phyloP scores from a whole-genome alignment of 2,329 filamentous ascomycete genomes.

The Scedosporium dehoogii region DNA sequence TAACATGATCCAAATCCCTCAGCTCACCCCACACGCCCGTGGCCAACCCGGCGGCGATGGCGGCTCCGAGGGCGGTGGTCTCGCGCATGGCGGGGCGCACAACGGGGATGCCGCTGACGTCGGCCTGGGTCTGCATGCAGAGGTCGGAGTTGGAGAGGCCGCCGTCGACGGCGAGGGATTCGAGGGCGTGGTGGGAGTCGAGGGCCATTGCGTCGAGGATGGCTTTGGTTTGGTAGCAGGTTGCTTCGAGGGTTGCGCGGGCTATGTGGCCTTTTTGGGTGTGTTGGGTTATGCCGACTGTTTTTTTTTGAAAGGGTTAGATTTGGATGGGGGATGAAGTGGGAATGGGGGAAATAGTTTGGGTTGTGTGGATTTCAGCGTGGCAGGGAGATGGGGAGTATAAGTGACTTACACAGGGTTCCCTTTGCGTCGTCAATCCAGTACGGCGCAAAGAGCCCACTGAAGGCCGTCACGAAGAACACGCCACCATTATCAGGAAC shows the following conservation, averaged over 20 bases:
- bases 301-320: neutral
- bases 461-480: conserved; percentile 83
- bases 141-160: conserved; percentile 83
- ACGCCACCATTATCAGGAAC: conserved; percentile 70
- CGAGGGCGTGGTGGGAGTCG: conserved; percentile 67
- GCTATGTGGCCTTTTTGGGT: conserved; percentile 81
- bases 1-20: conserved; percentile 63
- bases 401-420: conserved; percentile 56
- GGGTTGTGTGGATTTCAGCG: too few relatives aligned
- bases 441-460: conserved; percentile 83
- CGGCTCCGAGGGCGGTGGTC: conserved; percentile 79
- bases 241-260: conserved; percentile 80
- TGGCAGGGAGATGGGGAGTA: neutral
- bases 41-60: conserved; percentile 81
- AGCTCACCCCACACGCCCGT: conserved; percentile 69
- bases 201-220: conserved; percentile 88
- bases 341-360: neutral
- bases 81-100: conserved; percentile 82
- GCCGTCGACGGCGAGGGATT: conserved; percentile 73
- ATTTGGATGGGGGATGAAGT: neutral
- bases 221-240: conserved; percentile 85
- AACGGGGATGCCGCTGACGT: conserved; percentile 73
- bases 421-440: conserved; percentile 92
- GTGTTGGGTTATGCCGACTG: conserved; percentile 74
- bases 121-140: conserved; percentile 86